Evolutionary conservation across 306 rosid genomes (phyloP).

Genomic region (Corylus americana): DNA sequence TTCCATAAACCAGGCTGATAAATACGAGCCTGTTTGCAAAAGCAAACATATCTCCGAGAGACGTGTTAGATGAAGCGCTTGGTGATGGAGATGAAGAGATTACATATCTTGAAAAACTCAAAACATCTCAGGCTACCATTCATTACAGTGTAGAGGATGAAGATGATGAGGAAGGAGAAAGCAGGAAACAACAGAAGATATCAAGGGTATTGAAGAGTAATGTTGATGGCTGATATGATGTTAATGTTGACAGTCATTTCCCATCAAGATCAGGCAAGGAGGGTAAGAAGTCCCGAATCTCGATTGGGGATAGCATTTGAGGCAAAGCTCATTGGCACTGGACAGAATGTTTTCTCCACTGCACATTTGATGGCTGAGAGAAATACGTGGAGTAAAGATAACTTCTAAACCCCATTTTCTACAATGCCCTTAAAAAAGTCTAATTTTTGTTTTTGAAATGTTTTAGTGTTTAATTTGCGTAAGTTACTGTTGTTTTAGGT

Average conservation of each 20-base stretch:
- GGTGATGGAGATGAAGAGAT: slow-evolving; percentile 37
- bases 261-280: slow-evolving; percentile 22
- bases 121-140: slow-evolving; percentile 26
- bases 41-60: slow-evolving; percentile 43
- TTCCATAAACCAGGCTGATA: background rate
- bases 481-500: too few relatives aligned
- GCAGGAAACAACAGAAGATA: slow-evolving; percentile 35
- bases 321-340: too few relatives aligned
- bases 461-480: too few relatives aligned
- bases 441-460: too few relatives aligned
- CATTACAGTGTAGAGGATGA: slow-evolving; percentile 25
- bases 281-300: slow-evolving; percentile 13
- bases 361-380: too few relatives aligned
- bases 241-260: slow-evolving; percentile 7
- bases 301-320: slow-evolving; percentile 24
- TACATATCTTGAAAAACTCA: slow-evolving; percentile 38
- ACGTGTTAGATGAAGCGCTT: slow-evolving; percentile 26
- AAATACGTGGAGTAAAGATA: too few relatives aligned
- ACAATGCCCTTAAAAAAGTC: too few relatives aligned
- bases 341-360: too few relatives aligned
- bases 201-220: slow-evolving; percentile 29
- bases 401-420: too few relatives aligned
- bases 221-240: background rate
- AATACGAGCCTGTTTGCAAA: slow-evolving; percentile 34
- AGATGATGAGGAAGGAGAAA: slow-evolving; percentile 34